phyloP scores from a whole-genome alignment of 345 rosid genomes.

The Chamaenerion angustifolium region DNA sequence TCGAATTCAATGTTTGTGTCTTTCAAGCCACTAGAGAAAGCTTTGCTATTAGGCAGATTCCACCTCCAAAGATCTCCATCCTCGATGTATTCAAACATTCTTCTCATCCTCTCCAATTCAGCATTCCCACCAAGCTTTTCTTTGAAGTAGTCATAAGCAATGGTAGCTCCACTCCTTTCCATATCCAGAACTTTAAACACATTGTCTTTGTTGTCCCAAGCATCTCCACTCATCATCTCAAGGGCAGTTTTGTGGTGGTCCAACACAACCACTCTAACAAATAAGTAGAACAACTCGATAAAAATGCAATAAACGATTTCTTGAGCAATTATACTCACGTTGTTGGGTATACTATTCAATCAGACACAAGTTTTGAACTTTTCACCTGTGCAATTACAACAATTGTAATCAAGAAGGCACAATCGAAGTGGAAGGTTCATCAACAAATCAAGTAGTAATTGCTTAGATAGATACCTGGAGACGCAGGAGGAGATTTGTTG shows the following conservation, averaged over 20 bases:
- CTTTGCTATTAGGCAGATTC: conserved; percentile 51
- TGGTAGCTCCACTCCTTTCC: conserved; percentile 61
- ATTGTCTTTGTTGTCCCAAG: conserved; percentile 18
- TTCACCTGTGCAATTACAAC: no score
- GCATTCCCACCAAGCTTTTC: conserved; percentile 17
- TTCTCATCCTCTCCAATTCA: conserved; percentile 32
- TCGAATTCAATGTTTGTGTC: conserved; percentile 39
- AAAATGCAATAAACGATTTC: no score
- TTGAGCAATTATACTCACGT: no score
- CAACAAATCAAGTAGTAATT: background rate
- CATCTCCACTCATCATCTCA: conserved; percentile 24
- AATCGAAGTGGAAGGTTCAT: background rate
- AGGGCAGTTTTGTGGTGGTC: conserved; percentile 69
- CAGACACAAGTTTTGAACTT: no score
- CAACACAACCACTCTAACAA: conserved; percentile 31
- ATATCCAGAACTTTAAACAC: conserved; percentile 42
- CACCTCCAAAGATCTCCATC: conserved; percentile 72
- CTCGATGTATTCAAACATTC: conserved; percentile 51
- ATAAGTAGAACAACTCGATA: background rate
- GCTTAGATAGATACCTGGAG: conserved; percentile 10
- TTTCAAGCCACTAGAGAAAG: conserved; percentile 57
- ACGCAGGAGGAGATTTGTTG: conserved; percentile 36
- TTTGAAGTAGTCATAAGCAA: conserved; percentile 65
- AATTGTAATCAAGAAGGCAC: no score
- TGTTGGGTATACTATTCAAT: no score